These are phyloP conservation scores for Fusarium sp. DNA, from an alignment of 2,329 filamentous ascomycete species.

Conservation along the genomic window DNA sequence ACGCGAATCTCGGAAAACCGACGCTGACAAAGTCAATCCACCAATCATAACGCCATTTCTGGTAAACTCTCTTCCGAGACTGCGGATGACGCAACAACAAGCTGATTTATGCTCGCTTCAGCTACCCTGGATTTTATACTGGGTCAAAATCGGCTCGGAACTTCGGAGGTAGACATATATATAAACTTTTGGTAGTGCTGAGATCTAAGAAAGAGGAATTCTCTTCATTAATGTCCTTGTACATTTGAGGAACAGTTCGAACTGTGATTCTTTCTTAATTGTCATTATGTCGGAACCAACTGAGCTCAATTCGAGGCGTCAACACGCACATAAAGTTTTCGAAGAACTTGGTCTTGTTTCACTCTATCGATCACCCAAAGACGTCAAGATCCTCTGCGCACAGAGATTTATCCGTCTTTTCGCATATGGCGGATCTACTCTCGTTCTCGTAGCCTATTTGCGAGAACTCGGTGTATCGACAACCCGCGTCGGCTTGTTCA, in stretches of 20 bases:
- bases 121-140: not conserved
- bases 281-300: not conserved
- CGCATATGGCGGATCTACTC: conserved; percentile 67
- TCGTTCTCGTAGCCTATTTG: conserved; percentile 67
- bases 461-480: conserved; percentile 59
- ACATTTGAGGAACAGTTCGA: too few relatives aligned
- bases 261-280: too few relatives aligned
- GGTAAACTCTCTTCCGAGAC: conserved; percentile 6
- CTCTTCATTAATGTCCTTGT: too few relatives aligned
- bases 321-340: not conserved
- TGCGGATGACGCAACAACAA: not conserved
- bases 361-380: conserved; percentile 29
- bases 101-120: not conserved
- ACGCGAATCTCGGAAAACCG: not conserved
- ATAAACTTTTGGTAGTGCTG: not conserved
- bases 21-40: not conserved
- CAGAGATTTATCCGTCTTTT: conserved; percentile 70
- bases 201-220: not conserved
- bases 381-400: conserved; percentile 62
- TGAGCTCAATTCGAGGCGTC: not conserved
- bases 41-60: not conserved
- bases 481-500: conserved; percentile 67
- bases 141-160: conserved; percentile 1
- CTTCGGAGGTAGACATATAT: conserved; percentile 10
- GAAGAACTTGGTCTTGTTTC: conserved; percentile 42